A percentile compares a stretch with the other conserved stretches of the same genome.
Conservation (phyloP, 306 rosid species). For the Carpinus fangiana region DNA sequence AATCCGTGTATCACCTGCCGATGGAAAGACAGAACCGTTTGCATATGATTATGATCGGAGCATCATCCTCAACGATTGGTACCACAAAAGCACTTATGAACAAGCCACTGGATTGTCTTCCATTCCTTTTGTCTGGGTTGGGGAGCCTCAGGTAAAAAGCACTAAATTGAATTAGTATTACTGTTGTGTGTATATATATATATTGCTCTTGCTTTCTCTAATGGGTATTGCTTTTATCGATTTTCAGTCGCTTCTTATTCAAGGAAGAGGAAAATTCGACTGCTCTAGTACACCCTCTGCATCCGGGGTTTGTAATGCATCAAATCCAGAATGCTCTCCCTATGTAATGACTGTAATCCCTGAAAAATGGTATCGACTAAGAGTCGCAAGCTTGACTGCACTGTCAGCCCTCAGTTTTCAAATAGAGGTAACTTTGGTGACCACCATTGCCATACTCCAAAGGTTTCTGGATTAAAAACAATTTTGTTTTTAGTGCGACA, state of each 20-base stretch:
- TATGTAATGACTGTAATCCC: constrained; percentile 53
- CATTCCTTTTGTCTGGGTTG: constrained; percentile 51
- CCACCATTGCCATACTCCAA: neutral
- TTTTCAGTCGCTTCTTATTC: constrained; percentile 76
- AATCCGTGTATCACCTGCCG: constrained; percentile 58
- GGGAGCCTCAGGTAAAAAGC: constrained; percentile 69
- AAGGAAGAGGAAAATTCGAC: constrained; percentile 81
- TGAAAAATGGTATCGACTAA: constrained; percentile 64
- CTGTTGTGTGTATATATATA: neutral
- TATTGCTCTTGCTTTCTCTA: neutral
- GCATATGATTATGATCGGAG: constrained; percentile 74
- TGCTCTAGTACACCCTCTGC: constrained; percentile 48
- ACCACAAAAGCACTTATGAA: constrained; percentile 61
- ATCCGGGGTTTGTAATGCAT: constrained; percentile 47
- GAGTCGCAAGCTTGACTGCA: constrained; percentile 68
- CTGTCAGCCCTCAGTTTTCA: constrained; percentile 83
- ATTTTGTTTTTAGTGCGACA: neutral
- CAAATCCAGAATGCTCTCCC: constrained; percentile 68
- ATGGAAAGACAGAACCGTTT: constrained; percentile 68
- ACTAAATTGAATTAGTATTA: neutral
- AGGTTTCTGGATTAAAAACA: neutral
- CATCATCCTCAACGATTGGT: constrained; percentile 84
- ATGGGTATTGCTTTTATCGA: neutral
- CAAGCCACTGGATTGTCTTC: constrained; percentile 67
- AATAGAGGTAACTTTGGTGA: constrained; percentile 55